Base-by-base conservation (phyloP, 2,329 filamentous ascomycete genomes). In the Penicillium sp. region DNA sequence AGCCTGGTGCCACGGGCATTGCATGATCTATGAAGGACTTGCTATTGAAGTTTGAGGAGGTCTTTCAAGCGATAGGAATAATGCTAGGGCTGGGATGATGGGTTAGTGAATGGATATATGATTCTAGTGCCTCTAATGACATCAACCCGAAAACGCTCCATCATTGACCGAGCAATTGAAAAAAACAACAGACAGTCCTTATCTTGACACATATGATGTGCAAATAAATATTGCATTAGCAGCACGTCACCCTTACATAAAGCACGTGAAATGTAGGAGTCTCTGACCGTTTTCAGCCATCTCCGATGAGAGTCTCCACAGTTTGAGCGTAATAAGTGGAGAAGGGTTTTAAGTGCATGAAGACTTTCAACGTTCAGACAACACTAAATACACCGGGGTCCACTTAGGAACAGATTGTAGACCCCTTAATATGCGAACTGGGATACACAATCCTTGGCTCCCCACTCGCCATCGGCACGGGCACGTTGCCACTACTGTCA, bases 401-500 rank as follows among this genome's bases (percentile, higher is more conserved):
- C 33, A 40, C 51, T 40, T 60, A 66, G 2, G 64, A 59, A 26
- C 67, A 67, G 13, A 68, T 38, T 19, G 14, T 57, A 3, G 65
- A 62, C 6, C 61, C 59, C 26, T 54, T 25, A 6, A 68, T 57
- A 43, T 51, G 48, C 16, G 60, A 58, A 33, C 35, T 62, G 3
- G 71, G 71, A 43, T 71, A 71, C 22, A 76, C 56, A 1, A 83
- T 76, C 55, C 75, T 70, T 0, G 83, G 81, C 53, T 79, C 59
- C 0, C 82, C 83, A 1, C 70, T 64, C 0, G 64, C 71, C 69
- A 84, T 80, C 4, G 73, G 70, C 1, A 84, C 77, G 1, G 70
- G 68, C n/a, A 85, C 63, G 48, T 75, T 75, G 0, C 82, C 83
- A 37, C 67, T 76, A 4, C 70, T 70, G 62, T 80, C 79, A 0